Conservation (phyloP, 2,329 filamentous ascomycete species). For the Colletotrichum liaoningense region DNA sequence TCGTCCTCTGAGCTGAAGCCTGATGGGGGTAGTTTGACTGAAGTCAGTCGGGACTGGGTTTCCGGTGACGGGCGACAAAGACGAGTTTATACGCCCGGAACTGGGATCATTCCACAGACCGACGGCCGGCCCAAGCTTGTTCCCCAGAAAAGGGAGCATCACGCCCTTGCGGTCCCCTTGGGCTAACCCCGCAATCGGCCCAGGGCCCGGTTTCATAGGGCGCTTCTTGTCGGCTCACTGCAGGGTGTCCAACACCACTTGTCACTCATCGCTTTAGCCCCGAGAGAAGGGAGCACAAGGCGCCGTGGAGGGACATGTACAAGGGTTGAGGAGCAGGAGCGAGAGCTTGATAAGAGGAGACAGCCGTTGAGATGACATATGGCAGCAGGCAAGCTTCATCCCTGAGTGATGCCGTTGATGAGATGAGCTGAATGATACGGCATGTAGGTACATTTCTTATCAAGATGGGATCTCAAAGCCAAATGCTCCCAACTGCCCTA, state of each 20-base stretch:
- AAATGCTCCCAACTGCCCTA: not conserved
- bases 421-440: not conserved
- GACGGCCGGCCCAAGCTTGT: conserved; percentile 18
- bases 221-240: conserved; percentile 33
- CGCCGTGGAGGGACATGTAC: not conserved
- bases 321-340: not conserved
- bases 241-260: not conserved
- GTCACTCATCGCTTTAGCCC: not conserved
- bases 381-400: not conserved
- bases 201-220: conserved; percentile 27
- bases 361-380: not conserved
- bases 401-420: not conserved
- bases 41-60: conserved; percentile 15
- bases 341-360: not conserved
- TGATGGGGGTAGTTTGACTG: conserved; percentile 11
- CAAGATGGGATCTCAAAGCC: not conserved
- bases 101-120: conserved; percentile 27
- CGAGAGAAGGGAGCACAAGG: conserved; percentile 6
- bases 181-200: conserved; percentile 28
- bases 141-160: conserved; percentile 29
- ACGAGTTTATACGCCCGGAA: conserved; percentile 27
- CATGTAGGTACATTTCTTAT: not conserved
- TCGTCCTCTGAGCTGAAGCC: not conserved
- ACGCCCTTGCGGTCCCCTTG: conserved; percentile 16
- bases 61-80: conserved; percentile 24